Base-by-base conservation (phyloP, 768 basidiomycete genomes). In the Coprinellus aureogranulatus region DNA sequence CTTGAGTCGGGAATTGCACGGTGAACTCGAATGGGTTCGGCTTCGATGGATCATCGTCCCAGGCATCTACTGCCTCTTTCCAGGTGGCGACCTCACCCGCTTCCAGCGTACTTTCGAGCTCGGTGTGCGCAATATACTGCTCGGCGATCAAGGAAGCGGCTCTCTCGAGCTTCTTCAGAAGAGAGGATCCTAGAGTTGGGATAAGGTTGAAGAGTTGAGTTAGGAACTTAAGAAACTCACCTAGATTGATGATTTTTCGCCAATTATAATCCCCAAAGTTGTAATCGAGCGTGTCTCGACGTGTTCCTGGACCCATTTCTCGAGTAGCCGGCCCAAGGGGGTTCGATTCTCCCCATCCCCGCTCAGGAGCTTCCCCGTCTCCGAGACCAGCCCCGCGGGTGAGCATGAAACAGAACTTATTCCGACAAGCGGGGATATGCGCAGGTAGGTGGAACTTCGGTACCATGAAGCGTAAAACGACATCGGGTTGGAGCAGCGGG, bases 351-450 rank as follows among this genome's bases (percentile, higher is more conserved):
- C 63, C 53, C 76, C 75, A 77, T 0, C 66, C 65, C 0, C 69
- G 61, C 59, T 77, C 76, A 0, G 64, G 62, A 2, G 62, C 69
- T 55, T 77, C 74, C 0, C 75, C 75, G 54, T 74, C 68, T 0
- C 69, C 70, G 6, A 62, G 61, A 2, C 69, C 72, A 51, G 62
- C 65, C 9, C 64, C 61, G 4, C 28, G 49, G 3, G 59, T 61
- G 31, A 54, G 62, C 27, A 69, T 69, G 55, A 72, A 66, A 0
- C 63, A 65, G 26, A 62, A 70, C 0, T 46, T 12, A 18, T 6
- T 28, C 22, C 23, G 46, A 48, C 46, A 48, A 28, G 9, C 12
- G n/a, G 25, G 16, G 22, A 23, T 28, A 22, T 48, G 46, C 3
- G 23, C 26, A 25, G 22, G 22, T 12, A 48, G 22, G 46, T 48